Percentiles rank a stretch among this genome's conserved stretches.
Conservation (phyloP, 805 yeast species). For the Candida maris region DNA sequence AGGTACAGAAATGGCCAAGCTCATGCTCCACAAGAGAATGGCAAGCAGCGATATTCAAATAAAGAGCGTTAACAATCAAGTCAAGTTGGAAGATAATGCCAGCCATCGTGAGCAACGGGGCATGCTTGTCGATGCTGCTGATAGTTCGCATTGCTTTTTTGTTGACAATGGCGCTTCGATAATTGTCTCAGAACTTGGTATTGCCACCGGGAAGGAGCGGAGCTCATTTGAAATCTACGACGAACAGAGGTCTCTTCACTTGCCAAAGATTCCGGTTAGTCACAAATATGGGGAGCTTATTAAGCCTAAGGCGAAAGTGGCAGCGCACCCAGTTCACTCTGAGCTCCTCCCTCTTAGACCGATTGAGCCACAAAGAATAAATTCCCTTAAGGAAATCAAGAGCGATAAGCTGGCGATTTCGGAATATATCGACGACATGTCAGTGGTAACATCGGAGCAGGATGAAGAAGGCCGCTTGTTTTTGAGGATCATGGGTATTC, state of each 20-base stretch:
- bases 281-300: conserved; percentile 21
- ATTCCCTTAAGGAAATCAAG: neutral
- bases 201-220: neutral
- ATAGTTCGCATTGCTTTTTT: conserved; percentile 9
- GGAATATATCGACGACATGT: neutral
- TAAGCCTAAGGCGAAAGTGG: conserved; percentile 1
- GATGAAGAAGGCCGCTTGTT: conserved; percentile 50
- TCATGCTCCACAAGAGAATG: conserved; percentile 29
- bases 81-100: conserved; percentile 13
- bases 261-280: neutral
- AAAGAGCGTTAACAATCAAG: conserved; percentile 24
- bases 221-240: neutral
- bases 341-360: neutral
- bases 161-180: conserved; percentile 18
- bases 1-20: conserved; percentile 27
- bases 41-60: conserved; percentile 27
- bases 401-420: neutral
- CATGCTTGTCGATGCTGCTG: conserved; percentile 17
- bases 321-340: conserved; percentile 14
- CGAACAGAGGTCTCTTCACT: neutral
- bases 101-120: conserved; percentile 25
- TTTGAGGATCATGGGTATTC: conserved; percentile 45
- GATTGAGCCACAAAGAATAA: neutral
- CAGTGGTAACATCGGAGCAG: neutral
- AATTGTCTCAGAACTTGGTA: conserved; percentile 25